These are phyloP conservation scores for Platanthera zijinensis DNA, from an alignment of 106 monocot species.

Conservation along the genomic window DNA sequence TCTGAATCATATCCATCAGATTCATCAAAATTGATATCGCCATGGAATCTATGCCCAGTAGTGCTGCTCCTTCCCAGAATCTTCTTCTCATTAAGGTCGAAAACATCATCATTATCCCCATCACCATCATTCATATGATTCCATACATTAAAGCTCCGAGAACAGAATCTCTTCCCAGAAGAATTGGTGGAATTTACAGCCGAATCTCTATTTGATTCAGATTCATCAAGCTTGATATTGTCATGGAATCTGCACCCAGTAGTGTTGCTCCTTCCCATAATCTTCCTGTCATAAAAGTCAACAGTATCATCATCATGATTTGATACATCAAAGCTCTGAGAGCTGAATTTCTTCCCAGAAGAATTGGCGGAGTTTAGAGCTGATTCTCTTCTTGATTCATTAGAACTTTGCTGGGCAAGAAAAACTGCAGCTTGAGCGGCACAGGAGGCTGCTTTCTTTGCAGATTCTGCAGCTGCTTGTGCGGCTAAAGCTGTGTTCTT, in stretches of 20 bases:
- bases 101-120: background rate
- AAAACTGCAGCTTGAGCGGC: slow-evolving; percentile 67
- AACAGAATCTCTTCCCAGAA: slow-evolving; percentile 7
- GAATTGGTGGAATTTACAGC: too few species aligned
- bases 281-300: slow-evolving; percentile 18
- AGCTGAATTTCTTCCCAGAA: slow-evolving; percentile 9
- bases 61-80: slow-evolving; percentile 24
- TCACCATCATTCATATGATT: slow-evolving; percentile 10
- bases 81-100: slow-evolving; percentile 16
- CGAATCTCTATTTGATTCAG: slow-evolving; percentile 16
- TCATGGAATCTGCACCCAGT: slow-evolving; percentile 12
- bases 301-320: slow-evolving; percentile 6
- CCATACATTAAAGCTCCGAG: slow-evolving; percentile 17
- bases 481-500: slow-evolving; percentile 58
- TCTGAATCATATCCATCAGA: slow-evolving; percentile 69
- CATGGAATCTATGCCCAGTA: slow-evolving; percentile 5
- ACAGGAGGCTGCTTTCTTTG: slow-evolving; percentile 32
- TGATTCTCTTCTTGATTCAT: slow-evolving; percentile 16
- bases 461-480: slow-evolving; percentile 67
- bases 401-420: slow-evolving; percentile 38
- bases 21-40: slow-evolving; percentile 76
- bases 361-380: slow-evolving; percentile 3
- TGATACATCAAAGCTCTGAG: slow-evolving; percentile 21
- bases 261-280: slow-evolving; percentile 25
- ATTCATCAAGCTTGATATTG: slow-evolving; percentile 73